Evolutionary conservation across 306 rosid species (phyloP).

Genomic region (Ammopiptanthus mongolicus): DNA sequence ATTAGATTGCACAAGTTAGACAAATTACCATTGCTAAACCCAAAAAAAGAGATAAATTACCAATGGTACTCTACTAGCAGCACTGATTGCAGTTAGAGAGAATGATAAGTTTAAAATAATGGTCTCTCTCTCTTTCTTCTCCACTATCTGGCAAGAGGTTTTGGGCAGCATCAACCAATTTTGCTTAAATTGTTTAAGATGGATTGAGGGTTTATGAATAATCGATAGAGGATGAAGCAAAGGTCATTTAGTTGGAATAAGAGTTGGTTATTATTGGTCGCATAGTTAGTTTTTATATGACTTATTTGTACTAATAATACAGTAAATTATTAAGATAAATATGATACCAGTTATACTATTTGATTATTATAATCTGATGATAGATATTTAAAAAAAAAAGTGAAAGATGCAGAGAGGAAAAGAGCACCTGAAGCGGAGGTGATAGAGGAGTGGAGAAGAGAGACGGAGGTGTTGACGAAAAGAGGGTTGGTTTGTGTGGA

Average conservation of each 20-base stretch:
- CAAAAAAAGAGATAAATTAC: neutral
- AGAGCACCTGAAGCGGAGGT: conserved; percentile 73
- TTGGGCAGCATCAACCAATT: no score
- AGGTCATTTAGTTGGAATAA: no score
- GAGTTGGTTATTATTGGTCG: neutral
- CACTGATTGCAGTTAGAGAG: neutral
- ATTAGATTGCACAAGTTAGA: neutral
- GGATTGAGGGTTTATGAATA: no score
- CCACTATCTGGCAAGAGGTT: neutral
- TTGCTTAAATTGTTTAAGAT: no score
- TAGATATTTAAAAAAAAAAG: neutral
- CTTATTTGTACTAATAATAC: neutral
- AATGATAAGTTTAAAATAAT: neutral
- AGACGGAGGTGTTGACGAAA: conserved; percentile 80
- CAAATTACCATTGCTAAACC: no score
- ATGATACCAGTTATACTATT: neutral
- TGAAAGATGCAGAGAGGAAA: neutral
- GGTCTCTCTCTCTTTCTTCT: neutral
- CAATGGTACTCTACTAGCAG: neutral
- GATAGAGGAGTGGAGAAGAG: conserved; percentile 73
- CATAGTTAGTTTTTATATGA: neutral
- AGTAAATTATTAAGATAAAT: neutral
- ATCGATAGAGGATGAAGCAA: no score
- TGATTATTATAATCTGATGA: neutral
- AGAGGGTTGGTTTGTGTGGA: conserved; percentile 41